Evolutionary conservation across 2,329 filamentous ascomycete species (phyloP), one percentile per base, ranked within the genome.

Genomic region (Emmonsia crescens): DNA sequence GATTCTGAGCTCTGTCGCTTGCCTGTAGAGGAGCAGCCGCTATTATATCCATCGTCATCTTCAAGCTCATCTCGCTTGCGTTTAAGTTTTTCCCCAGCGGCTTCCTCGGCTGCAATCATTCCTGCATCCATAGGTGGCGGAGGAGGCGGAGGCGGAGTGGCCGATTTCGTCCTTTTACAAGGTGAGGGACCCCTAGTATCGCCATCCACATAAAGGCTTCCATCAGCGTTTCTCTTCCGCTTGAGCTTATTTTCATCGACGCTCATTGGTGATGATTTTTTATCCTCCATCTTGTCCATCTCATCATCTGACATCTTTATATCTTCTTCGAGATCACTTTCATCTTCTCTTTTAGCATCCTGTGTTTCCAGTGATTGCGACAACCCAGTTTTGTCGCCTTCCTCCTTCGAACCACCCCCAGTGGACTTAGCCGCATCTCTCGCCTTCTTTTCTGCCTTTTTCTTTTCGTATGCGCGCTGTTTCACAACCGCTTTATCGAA

Each of bases 401-500:
- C 55, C 9, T 57, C 55, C 24, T 31, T 44, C 8, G 38, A n/a
- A 38, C 24, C 36, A n/a, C 14, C 33, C 8, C 0, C 38, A 68
- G 67, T 24, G 65, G 44, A 12, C 55, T 24, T 27, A 54, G 36
- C 40, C 57, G 64, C 31, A 44, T 61, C 63, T 57, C 59, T 69
- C 64, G 66, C 67, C 63, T 73, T 77, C 66, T 72, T 77, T 65
- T 79, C 80, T 1, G 79, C 77, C 70, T 85, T 88, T 64, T 82
- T 83, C 72, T 85, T 85, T 66, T 92, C 86, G 65, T 85, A 82
- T 64, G 82, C 85, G 64, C 78, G 80, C 68, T 88, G 90, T 76
- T 96, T 95, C 61, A 82, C 80, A 2, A 93, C 86, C 0, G 91
- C 92, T 70, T 91, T 92, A 63, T 95, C 89, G 70, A 96, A 87